Percentiles rank a stretch among this genome's conserved stretches.
phyloP scores from a whole-genome alignment of 2,329 filamentous ascomycete species.

The Ophiosphaerella herpotricha region DNA sequence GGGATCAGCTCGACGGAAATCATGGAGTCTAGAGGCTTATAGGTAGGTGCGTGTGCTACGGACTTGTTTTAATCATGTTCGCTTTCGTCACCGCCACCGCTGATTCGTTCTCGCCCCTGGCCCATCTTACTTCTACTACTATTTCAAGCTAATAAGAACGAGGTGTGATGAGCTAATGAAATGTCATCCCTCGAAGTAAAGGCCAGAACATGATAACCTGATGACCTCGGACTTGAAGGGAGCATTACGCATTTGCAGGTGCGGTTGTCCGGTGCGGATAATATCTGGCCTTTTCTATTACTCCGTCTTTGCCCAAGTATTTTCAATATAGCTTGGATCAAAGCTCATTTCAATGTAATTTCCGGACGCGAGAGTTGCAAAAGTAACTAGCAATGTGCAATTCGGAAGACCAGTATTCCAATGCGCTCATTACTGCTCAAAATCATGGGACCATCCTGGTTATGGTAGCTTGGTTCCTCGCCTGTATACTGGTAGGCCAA shows the following conservation, averaged over 20 bases:
- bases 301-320: constrained; percentile 5
- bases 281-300: constrained; percentile 13
- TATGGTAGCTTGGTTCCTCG: constrained; percentile 33
- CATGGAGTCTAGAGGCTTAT: constrained; percentile 5
- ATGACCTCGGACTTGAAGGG: constrained; percentile 16
- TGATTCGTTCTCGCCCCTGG: constrained; percentile 14
- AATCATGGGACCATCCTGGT: constrained; percentile 31
- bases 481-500: constrained; percentile 24
- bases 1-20: constrained; percentile 19
- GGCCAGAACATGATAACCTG: constrained; percentile 11
- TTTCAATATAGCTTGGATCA: constrained; percentile 20
- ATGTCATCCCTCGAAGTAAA: constrained; percentile 17
- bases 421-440: constrained; percentile 29
- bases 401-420: constrained; percentile 11
- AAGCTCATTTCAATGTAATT: constrained; percentile 25
- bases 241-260: constrained; percentile 16
- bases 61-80: constrained; percentile 11
- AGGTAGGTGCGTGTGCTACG: constrained; percentile 17
- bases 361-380: constrained; percentile 13
- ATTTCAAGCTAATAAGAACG: constrained; percentile 16
- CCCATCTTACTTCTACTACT: constrained; percentile 13
- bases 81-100: background rate
- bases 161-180: constrained; percentile 13
- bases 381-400: constrained; percentile 14
- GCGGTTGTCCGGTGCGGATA: constrained; percentile 13